Conservation (phyloP, 2,329 filamentous ascomycete species). For the Colletotrichum sp. region DNA sequence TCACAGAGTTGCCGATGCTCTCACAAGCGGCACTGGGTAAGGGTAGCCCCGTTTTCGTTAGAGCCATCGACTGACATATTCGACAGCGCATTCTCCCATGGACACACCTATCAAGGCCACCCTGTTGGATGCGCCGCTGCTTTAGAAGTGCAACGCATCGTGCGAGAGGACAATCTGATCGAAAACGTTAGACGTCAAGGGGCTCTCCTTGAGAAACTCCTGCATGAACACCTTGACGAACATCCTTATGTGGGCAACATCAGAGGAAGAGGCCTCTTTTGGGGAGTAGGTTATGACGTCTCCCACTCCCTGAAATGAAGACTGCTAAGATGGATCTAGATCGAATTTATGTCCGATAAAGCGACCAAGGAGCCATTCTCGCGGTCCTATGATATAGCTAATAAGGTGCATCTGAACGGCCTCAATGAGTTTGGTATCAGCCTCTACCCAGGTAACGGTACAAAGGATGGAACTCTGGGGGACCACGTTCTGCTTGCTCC, state of each 20-base stretch:
- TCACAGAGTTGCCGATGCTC: conserved; percentile 50
- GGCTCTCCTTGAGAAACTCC: background rate
- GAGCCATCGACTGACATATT: background rate
- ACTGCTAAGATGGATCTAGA: background rate
- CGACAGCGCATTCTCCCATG: conserved; percentile 47
- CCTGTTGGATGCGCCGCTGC: conserved; percentile 65
- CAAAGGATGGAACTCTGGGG: conserved; percentile 24
- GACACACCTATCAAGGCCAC: conserved; percentile 67
- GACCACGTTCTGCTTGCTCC: conserved; percentile 28
- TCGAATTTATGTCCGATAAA: conserved; percentile 33
- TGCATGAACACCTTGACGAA: conserved; percentile 25
- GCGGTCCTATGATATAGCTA: conserved; percentile 31
- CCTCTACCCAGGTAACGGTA: conserved; percentile 42
- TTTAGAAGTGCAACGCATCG: conserved; percentile 65
- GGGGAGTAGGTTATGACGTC: conserved; percentile 23
- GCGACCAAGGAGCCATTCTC: conserved; percentile 29
- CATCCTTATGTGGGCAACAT: conserved; percentile 33
- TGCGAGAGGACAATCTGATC: conserved; percentile 61
- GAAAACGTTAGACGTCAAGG: conserved; percentile 63
- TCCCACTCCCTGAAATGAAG: no score
- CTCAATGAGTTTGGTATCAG: conserved; percentile 48
- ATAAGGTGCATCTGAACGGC: conserved; percentile 38
- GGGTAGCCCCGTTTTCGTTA: conserved; percentile 4
- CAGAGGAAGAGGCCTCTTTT: conserved; percentile 33
- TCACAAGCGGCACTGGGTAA: conserved; percentile 48